phyloP scores from a whole-genome alignment of 2,329 filamentous ascomycete species.

The Botrytis deweyae region DNA sequence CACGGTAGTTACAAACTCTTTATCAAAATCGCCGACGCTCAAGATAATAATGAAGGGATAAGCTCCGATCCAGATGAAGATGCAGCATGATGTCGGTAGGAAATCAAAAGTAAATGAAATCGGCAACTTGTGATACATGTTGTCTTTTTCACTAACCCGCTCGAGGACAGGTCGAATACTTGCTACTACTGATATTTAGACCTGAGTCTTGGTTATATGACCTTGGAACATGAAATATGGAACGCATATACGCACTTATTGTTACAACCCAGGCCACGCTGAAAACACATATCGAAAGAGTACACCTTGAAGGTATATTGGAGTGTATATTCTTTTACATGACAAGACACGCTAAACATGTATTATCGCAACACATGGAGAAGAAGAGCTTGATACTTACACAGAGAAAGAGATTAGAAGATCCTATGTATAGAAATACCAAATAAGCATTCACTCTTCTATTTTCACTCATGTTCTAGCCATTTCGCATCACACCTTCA shows the following conservation, averaged over 20 bases:
- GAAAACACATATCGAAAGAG: neutral
- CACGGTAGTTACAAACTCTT: neutral
- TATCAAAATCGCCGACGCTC: neutral
- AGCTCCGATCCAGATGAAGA: neutral
- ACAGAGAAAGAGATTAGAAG: neutral
- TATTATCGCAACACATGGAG: neutral
- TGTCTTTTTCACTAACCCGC: neutral
- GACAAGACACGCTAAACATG: neutral
- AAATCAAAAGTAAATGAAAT: neutral
- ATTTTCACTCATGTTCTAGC: neutral
- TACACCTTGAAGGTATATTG: neutral
- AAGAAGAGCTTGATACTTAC: neutral
- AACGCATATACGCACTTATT: neutral
- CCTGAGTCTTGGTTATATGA: neutral
- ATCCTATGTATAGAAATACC: neutral
- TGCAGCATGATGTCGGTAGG: neutral
- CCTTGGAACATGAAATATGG: neutral
- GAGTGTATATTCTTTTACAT: neutral
- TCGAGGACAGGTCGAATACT: neutral
- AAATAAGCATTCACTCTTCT: neutral
- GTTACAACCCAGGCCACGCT: neutral
- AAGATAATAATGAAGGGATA: neutral
- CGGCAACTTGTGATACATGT: neutral
- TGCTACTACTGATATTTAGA: neutral
- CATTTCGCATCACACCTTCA: neutral